These are phyloP conservation scores for Xylaria hypoxylon DNA, from an alignment of 2,329 filamentous ascomycete genomes.

Conservation along the genomic window DNA sequence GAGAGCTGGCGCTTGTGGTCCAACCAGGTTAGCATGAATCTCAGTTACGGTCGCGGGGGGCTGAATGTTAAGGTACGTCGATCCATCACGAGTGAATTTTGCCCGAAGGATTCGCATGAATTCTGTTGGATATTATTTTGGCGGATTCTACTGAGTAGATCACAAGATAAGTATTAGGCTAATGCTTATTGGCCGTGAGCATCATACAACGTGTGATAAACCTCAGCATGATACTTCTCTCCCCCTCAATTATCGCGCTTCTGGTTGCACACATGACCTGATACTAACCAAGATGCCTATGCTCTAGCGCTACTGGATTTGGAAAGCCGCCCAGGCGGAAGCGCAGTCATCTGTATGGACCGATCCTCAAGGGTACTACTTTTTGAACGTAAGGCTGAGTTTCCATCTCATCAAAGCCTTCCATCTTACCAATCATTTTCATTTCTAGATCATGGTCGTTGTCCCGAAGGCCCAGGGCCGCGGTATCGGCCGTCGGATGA, in stretches of 20 bases:
- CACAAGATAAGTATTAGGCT: conserved; percentile 1
- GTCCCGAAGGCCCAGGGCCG: conserved; percentile 72
- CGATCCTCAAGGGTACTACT: conserved; percentile 76
- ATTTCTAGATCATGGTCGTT: conserved; percentile 70
- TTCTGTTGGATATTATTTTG: conserved; percentile 5
- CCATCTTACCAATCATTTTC: conserved; percentile 11
- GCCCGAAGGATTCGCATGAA: conserved; percentile 5
- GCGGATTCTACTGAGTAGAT: conserved; percentile 5
- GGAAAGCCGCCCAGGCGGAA: conserved; percentile 73
- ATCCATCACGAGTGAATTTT: conserved; percentile 8
- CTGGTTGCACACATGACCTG: conserved; percentile 1
- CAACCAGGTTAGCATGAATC: conserved; percentile 74
- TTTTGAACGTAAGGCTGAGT: conserved; percentile 65
- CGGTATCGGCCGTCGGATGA: conserved; percentile 73
- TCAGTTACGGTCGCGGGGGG: conserved; percentile 75
- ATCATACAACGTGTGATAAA: conserved; percentile 36
- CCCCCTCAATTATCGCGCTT: conserved; percentile 13
- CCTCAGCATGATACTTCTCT: conserved; percentile 12
- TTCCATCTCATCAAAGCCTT: background rate
- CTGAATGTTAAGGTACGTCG: conserved; percentile 66
- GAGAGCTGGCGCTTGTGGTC: conserved; percentile 75
- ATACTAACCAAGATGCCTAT: conserved; percentile 43
- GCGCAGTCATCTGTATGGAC: conserved; percentile 73
- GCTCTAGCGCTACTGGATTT: conserved; percentile 73
- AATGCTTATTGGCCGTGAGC: conserved; percentile 28